These are phyloP conservation scores for Malus asiatica DNA, from an alignment of 306 rosid species.

Conservation along the genomic window DNA sequence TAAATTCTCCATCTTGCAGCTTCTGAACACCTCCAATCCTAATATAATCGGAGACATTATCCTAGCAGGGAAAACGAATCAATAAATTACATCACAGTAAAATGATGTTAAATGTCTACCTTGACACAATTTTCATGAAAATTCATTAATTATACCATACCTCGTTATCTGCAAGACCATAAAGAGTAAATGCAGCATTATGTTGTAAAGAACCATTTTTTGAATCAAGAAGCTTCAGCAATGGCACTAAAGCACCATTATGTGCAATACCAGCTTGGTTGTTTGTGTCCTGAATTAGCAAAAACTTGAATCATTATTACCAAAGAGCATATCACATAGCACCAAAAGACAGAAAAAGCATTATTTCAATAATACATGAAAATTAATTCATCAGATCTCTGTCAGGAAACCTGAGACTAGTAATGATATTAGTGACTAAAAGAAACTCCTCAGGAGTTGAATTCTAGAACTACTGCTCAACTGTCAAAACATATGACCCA, in stretches of 20 bases:
- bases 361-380: neutral
- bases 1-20: constrained; percentile 96
- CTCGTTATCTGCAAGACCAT: constrained; percentile 98
- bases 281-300: constrained; percentile 61
- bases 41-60: constrained; percentile 91
- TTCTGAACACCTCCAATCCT: constrained; percentile 96
- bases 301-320: neutral
- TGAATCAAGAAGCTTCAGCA: constrained; percentile 95
- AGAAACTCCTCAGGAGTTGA: neutral
- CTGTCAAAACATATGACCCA: neutral
- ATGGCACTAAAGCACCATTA: constrained; percentile 83
- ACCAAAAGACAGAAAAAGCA: neutral
- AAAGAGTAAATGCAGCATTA: constrained; percentile 97
- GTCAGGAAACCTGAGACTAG: neutral
- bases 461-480: neutral
- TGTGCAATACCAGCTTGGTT: constrained; percentile 98
- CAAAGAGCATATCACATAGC: neutral
- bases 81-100: constrained; percentile 24
- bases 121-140: constrained; percentile 8
- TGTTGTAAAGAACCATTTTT: constrained; percentile 98
- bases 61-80: constrained; percentile 48
- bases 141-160: constrained; percentile 30
- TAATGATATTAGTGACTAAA: neutral
- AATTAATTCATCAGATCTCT: neutral
- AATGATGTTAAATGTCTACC: constrained; percentile 16